Evolutionary conservation across 768 basidiomycete genomes (phyloP), one percentile per base, ranked within the genome.

Genomic region (Russula olivacea): DNA sequence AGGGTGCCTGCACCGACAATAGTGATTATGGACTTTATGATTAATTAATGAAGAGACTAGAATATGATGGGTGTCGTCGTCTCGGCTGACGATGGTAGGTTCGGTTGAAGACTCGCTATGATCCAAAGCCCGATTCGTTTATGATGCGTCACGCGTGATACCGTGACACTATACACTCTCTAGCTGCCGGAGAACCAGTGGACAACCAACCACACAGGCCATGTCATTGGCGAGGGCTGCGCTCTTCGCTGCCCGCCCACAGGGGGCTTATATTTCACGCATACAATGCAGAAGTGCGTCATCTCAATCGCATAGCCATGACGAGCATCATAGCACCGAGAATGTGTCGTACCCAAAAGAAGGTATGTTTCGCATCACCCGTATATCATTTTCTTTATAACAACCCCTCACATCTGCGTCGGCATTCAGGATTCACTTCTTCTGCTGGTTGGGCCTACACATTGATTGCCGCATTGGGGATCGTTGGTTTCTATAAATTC

Each of bases 401-500:
- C 34, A n/a, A n/a, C n/a, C 21, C 38, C 61, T 54, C 25, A 34
- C 55, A 17, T 40, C 34, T 25, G 19, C 17, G 19, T n/a, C 19
- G 45, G 40, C 32, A 28, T 23, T 4, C 61, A 88, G 91, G 80
- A 34, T 91, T 91, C 71, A n/a, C n/a, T n/a, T 73, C 75, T 30
- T 82, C 80, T 36, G 76, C 83, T 23, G 80, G 87, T 70, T 91
- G 90, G 90, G 76, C 84, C 41, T 85, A 84, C 64, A 80, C 83
- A 3, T 68, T 86, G 43, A 63, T 89, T 25, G 73, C 78, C 25
- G 78, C 81, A 15, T 61, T 85, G 47, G 74, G 78, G 10, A 79
- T 74, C 48, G 82, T 78, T 48, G 81, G 78, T 12, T 80, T 81
- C 64, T 86, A 87, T 76, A 89, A 89, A 73, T 86, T 78, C 69